Evolutionary conservation across 2,329 filamentous ascomycete genomes (phyloP).

Genomic region (Nothophaeocryptopus gaeumannii): DNA sequence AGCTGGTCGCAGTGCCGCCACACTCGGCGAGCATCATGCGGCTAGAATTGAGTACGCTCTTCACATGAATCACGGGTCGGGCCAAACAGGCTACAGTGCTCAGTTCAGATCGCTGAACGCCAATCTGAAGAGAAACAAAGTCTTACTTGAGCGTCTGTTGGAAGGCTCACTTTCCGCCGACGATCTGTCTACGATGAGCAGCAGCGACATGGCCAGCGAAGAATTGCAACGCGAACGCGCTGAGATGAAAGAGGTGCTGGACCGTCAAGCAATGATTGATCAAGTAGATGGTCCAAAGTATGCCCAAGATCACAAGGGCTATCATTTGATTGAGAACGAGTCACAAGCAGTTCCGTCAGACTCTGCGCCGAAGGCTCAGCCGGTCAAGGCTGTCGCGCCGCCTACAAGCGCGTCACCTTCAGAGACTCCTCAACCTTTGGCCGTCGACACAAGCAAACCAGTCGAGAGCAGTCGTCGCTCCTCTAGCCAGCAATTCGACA

Average conservation of each 20-base stretch:
- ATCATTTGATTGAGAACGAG: constrained; percentile 82
- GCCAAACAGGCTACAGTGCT: constrained; percentile 51
- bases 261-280: constrained; percentile 81
- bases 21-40: constrained; percentile 66
- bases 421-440: constrained; percentile 20
- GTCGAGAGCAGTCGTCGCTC: constrained; percentile 33
- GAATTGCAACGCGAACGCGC: constrained; percentile 78
- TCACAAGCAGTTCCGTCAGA: neutral
- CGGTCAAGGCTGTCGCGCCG: constrained; percentile 1
- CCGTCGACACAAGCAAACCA: constrained; percentile 22
- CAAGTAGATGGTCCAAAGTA: constrained; percentile 71
- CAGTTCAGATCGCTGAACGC: constrained; percentile 75
- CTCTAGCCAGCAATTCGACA: constrained; percentile 60
- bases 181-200: constrained; percentile 81
- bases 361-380: constrained; percentile 2
- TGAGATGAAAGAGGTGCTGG: constrained; percentile 71
- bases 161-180: constrained; percentile 67
- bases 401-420: constrained; percentile 31
- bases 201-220: constrained; percentile 87
- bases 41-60: constrained; percentile 75
- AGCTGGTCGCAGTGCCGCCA: constrained; percentile 61
- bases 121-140: constrained; percentile 85
- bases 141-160: constrained; percentile 74
- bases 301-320: constrained; percentile 88
- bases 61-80: constrained; percentile 55